Conservation (phyloP, 2,329 filamentous ascomycete genomes). For the Zasmidium angulare region DNA sequence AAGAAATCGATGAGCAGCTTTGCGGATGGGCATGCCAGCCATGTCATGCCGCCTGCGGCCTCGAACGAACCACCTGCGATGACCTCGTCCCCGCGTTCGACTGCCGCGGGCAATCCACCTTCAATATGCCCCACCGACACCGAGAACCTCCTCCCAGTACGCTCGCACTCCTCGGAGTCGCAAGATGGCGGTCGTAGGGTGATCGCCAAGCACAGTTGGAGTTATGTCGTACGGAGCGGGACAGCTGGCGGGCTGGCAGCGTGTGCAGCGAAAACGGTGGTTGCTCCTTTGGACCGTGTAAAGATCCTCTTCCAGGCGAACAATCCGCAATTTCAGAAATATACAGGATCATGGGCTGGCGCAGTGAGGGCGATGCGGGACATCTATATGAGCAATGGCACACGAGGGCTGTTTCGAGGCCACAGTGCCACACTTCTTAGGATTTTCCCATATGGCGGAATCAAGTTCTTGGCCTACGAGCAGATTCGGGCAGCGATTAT, state of each 20-base stretch:
- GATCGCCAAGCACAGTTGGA: slow-evolving; percentile 69
- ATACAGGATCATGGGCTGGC: slow-evolving; percentile 84
- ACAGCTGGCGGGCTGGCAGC: slow-evolving; percentile 87
- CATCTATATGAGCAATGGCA: slow-evolving; percentile 75
- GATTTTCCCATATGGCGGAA: slow-evolving; percentile 95
- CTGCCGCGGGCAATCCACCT: slow-evolving; percentile 31
- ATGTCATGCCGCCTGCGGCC: slow-evolving; percentile 21
- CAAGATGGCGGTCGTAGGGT: neutral
- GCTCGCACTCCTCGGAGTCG: slow-evolving; percentile 8
- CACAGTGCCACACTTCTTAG: slow-evolving; percentile 91
- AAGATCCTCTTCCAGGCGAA: slow-evolving; percentile 98
- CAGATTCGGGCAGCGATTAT: slow-evolving; percentile 85
- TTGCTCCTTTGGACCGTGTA: slow-evolving; percentile 92
- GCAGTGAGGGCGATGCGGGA: slow-evolving; percentile 78
- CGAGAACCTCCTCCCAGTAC: slow-evolving; percentile 49
- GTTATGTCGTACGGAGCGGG: slow-evolving; percentile 81
- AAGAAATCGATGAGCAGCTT: slow-evolving; percentile 28
- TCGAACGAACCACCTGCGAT: slow-evolving; percentile 40
- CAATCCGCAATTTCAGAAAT: slow-evolving; percentile 91
- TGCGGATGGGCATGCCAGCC: slow-evolving; percentile 28
- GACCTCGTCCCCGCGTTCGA: slow-evolving; percentile 26
- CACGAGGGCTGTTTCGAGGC: slow-evolving; percentile 79
- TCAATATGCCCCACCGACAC: slow-evolving; percentile 54
- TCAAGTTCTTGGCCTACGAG: slow-evolving; percentile 98
- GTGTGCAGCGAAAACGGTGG: slow-evolving; percentile 90